Evolutionary conservation across 805 yeast species (phyloP), one percentile per base, ranked within the genome.

Genomic region (Priceomyces carsonii): DNA sequence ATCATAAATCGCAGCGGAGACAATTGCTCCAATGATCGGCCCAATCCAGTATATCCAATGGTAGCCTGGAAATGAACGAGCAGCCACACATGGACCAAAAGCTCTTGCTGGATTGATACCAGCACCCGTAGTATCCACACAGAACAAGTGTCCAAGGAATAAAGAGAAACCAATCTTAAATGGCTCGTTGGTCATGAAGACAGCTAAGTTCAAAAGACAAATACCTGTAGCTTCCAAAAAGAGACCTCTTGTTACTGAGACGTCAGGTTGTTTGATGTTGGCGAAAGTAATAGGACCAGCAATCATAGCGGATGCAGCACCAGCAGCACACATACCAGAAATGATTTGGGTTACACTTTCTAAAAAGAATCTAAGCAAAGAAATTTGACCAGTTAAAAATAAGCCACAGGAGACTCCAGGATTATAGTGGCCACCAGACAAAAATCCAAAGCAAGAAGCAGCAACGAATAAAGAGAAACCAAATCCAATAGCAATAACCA

Each of bases 11-110:
- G 24, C 33, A 18, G 26, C 32, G n/a, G 95, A 82, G 47, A 86
- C 57, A 37, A 73, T 42, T 8, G 90, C 66, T 45, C 95, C 95
- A 40, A 84, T 55, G 36, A 80, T 50, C 42, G 96, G 95, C 36
- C 96, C 96, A 39, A 87, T 79, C 93, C 95, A 86, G 74, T 87
- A 87, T 47, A 88, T 86, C 95, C 95, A 87, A 73, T 80, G 88
- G 68, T 87, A 87, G 53, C 53, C 59, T 22, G 95, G 95, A 81
- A 88, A 88, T 15, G 77, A 69, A 38, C 61, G 69, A 36, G 76
- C 75, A 40, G 89, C 95, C 42, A 86, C 69, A 57, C 81, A 75
- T 35, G 95, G 95, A 55, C 96, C 96, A 38, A 87, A 75, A 21
- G 86, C 69, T 72, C 96, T 80, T 29, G 96, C 95, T 39, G 95